Base-by-base conservation (phyloP, 2,329 filamentous ascomycete genomes). In the Cladosporium austrohemisphaericum region DNA sequence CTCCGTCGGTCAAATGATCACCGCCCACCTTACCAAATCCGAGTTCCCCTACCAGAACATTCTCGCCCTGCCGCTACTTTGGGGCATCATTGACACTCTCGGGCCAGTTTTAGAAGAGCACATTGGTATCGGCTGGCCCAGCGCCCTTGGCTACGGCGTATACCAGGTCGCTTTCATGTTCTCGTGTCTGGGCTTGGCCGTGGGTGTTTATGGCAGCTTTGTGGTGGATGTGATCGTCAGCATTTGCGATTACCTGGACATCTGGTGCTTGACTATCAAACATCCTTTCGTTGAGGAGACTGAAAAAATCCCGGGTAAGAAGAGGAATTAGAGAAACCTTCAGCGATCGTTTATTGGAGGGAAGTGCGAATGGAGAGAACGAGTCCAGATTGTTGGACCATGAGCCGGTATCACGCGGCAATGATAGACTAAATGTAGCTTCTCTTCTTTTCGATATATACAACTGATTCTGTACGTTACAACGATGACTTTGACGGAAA, bases 221-320 rank as follows among this genome's bases (percentile, higher is more conserved):
- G 89, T 97, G 50, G 87, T 95, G 25, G 93, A 97, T 66, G 91
- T 97, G 50, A 96, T 98, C 58, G 89, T 93, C 52, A 94, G 89
- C 23, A 97, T 98, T 60, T 98, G 93, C 71, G 93, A 98, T 68
- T 95, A 95, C 67, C 77, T 97, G 53, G 93, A 98, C 66, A 98
- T 98, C 58, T 97, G 90, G 89, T 98, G 93, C 66, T 75, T 98
- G 66, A 95, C 88, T 1, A 98, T 98, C 73, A 98, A 98, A 79
- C 84, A 97, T 61, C 81, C 81, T 1, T 76, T 76, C n/a, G 57
- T 52, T 10, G 52, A 49, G 25, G 53, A 55, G 49, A 41, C 25
- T 3, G 52, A 50, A 23, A 52, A 55, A 43, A 37, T 19, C 4
- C 55, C 54, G 13, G 38, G 49, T 23, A 59, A 57, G 50, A 56